These are phyloP conservation scores for Pelargonium fulgidum DNA, from an alignment of 441 rosid genomes.

Conservation along the genomic window DNA sequence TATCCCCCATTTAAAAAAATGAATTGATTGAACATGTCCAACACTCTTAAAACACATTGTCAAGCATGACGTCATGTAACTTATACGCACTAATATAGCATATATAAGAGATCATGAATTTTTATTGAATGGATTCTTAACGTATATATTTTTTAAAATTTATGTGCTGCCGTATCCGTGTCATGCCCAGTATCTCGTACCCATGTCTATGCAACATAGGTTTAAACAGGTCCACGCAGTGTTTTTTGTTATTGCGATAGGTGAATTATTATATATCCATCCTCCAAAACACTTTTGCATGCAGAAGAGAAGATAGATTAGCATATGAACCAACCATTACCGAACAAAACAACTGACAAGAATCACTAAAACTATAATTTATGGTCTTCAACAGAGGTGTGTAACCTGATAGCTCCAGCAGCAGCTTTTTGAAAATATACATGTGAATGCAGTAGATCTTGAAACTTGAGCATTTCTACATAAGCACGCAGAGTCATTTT, in stretches of 20 bases:
- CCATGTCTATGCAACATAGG: too few species aligned
- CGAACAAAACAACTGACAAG: background rate
- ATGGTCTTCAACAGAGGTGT: slow-evolving; percentile 13
- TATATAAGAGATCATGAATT: background rate
- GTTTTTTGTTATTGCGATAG: too few species aligned
- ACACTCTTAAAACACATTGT: background rate
- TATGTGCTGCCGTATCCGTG: too few species aligned
- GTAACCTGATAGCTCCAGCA: slow-evolving; percentile 86
- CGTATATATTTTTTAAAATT: too few species aligned
- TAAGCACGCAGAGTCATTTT: slow-evolving; percentile 97
- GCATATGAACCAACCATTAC: slow-evolving; percentile 2
- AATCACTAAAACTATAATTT: slow-evolving; percentile 3
- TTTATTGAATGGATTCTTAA: too few species aligned
- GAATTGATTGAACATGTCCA: too few species aligned
- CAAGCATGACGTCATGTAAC: background rate
- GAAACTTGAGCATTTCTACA: slow-evolving; percentile 97
- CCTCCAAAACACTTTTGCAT: background rate
- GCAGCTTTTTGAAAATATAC: slow-evolving; percentile 96
- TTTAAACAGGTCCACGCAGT: too few species aligned
- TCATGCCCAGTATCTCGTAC: too few species aligned
- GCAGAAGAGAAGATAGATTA: slow-evolving; percentile 4
- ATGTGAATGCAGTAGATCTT: slow-evolving; percentile 92
- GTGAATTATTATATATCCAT: too few species aligned
- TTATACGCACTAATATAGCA: background rate
- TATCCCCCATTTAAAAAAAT: background rate